A percentile compares a stretch with the other conserved stretches of the same genome.
These are phyloP conservation scores for Saccharomycopsis hybrid DNA, from an alignment of 1,139 yeast genomes.

Conservation along the genomic window DNA sequence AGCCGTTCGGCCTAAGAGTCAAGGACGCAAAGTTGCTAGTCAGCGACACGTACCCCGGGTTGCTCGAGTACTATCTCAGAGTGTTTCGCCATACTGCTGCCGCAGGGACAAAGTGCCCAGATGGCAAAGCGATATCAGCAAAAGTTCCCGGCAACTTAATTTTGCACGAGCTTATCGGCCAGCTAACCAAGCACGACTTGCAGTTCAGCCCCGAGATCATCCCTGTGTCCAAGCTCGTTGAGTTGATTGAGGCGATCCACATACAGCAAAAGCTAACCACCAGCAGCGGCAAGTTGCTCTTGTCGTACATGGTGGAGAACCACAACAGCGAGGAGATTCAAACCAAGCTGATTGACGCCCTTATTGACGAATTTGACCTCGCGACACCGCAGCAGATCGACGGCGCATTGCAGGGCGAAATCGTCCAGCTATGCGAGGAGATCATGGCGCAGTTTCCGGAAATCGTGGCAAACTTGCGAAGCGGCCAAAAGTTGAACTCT, in stretches of 20 bases:
- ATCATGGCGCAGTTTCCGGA: conserved; percentile 48
- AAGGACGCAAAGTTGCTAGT: conserved; percentile 64
- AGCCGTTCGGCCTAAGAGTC: conserved; percentile 53
- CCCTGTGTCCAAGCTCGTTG: conserved; percentile 34
- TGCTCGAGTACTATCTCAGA: conserved; percentile 46
- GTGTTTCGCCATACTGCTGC: conserved; percentile 33
- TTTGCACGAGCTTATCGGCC: conserved; percentile 74
- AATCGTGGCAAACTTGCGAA: conserved; percentile 48
- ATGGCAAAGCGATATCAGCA: conserved; percentile 24
- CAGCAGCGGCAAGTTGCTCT: conserved; percentile 59
- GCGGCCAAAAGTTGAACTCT: conserved; percentile 55
- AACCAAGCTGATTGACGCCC: conserved; percentile 30
- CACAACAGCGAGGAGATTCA: conserved; percentile 30
- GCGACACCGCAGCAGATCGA: conserved; percentile 33
- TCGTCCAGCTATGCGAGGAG: conserved; percentile 45
- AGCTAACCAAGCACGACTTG: conserved; percentile 47
- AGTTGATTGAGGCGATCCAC: conserved; percentile 38
- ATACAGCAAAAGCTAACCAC: conserved; percentile 36
- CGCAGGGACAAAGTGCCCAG: background rate
- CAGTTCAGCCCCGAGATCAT: conserved; percentile 36
- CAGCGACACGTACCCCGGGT: conserved; percentile 29
- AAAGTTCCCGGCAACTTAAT: conserved; percentile 70
- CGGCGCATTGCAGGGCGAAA: conserved; percentile 32
- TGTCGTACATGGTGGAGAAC: conserved; percentile 51
- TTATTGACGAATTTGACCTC: conserved; percentile 55